phyloP scores from a whole-genome alignment of 441 rosid species.

The Pelargonium cotyledonis region DNA sequence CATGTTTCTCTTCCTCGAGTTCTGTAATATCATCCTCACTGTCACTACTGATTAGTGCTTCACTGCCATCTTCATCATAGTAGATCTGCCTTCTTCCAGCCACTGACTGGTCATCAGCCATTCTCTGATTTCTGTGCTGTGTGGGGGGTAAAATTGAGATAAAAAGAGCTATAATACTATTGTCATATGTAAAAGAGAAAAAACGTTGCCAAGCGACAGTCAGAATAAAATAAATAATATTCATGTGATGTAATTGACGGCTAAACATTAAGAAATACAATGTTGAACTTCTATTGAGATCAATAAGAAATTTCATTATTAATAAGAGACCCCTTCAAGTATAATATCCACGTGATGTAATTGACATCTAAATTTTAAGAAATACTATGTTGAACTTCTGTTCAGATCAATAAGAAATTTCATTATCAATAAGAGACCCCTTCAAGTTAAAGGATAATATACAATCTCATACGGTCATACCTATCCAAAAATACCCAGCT shows the following conservation, averaged over 20 bases:
- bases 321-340: conserved; percentile 3
- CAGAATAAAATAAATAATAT: not conserved
- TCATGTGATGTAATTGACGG: too few species aligned
- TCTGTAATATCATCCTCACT: conserved; percentile 66
- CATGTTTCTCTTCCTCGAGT: conserved; percentile 49
- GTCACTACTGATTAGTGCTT: conserved; percentile 73
- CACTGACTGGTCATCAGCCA: conserved; percentile 81
- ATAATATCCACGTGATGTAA: not conserved
- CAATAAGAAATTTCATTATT: not conserved
- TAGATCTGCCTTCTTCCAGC: conserved; percentile 78
- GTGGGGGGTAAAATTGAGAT: conserved; percentile 30
- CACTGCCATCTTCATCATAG: conserved; percentile 76
- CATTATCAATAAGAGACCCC: not conserved
- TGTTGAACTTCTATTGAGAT: not conserved
- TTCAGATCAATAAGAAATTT: not conserved
- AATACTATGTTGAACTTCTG: not conserved
- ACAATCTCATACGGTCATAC: conserved; percentile 25
- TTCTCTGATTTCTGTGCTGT: conserved; percentile 71
- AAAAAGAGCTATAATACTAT: conserved; percentile 25
- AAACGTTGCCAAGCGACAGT: not conserved
- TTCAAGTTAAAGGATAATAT: conserved; percentile 6
- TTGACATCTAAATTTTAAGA: not conserved
- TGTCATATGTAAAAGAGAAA: conserved; percentile 14
- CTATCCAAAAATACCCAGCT: conserved; percentile 68
- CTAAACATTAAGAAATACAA: not conserved